Base-by-base conservation (phyloP, 1,284 basidiomycete genomes). In the Rhodotorula sp. region DNA sequence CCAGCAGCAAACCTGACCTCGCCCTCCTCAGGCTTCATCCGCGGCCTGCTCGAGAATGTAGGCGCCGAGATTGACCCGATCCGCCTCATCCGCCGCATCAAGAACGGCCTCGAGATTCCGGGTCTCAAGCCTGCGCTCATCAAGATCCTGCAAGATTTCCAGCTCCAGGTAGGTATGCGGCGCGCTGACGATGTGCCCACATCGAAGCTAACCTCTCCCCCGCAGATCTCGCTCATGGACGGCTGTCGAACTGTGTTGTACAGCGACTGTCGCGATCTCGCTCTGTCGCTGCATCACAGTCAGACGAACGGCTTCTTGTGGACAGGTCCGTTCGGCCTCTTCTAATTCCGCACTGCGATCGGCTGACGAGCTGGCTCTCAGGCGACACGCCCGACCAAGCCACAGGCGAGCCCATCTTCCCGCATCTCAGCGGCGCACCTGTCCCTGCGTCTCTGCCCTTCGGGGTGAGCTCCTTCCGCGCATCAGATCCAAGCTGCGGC, bases 121-220 rank as follows among this genome's bases (percentile, higher is more conserved):
- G 95, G 94, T 0, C 84, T 99, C 66, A 94, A 96, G 79, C 87
- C 89, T 62, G 93, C 94, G 0, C 82, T 99, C 39, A 94, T 98
- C 82, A 98, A 96, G 84, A 97, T 99, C 66, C 81, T 99, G 62
- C 92, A 94, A 71, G 94, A 97, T 77, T 97, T 95, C 78, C 92
- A 96, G 76, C 82, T 98, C 7, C 86, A 86, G 77, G 82, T 83
- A 22, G 52, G 80, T 67, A 27, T n/a, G n/a, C n/a, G n/a, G 17
- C n/a, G 20, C 17, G 4, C 32, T 39, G 15, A 19, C 36, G 36
- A 19, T 8, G 7, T 34, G 20, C 13, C n/a, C 13, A 20, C 10
- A 1, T 32, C 8, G 48, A 48, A 22, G 46, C 51, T 62, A 32
- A 59, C n/a, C 5, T 2, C 11, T 13, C 7, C 24, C 29, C 7